Conservation (phyloP, 257 asterid species). For the Agastache rugosa region DNA sequence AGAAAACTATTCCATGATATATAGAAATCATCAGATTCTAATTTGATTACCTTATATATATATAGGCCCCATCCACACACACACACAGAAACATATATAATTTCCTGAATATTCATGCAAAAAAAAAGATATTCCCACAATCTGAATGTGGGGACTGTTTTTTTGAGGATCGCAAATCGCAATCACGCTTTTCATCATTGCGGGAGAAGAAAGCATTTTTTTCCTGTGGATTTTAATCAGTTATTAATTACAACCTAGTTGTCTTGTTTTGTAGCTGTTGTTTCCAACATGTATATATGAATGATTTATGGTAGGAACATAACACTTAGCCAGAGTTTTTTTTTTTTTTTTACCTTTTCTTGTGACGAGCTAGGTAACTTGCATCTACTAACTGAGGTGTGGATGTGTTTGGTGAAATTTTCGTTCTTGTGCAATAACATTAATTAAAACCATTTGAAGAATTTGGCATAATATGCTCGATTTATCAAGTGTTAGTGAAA, state of each 20-base stretch:
- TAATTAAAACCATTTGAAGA: too few relatives aligned
- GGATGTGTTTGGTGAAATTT: too few relatives aligned
- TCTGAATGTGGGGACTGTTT: constrained; percentile 43
- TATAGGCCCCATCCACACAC: neutral
- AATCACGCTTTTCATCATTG: constrained; percentile 44
- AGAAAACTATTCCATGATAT: constrained; percentile 19
- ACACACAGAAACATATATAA: neutral
- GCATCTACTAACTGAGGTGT: too few relatives aligned
- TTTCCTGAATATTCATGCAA: neutral
- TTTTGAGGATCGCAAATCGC: constrained; percentile 46
- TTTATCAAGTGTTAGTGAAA: too few relatives aligned
- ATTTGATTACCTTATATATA: neutral
- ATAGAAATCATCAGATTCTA: neutral
- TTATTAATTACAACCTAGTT: neutral
- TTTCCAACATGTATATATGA: constrained; percentile 33
- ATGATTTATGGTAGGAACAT: constrained; percentile 14
- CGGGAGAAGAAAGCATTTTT: neutral
- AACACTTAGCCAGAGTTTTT: neutral
- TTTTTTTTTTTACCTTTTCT: too few relatives aligned
- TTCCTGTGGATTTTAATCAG: neutral
- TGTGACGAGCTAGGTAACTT: too few relatives aligned
- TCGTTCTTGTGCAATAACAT: too few relatives aligned
- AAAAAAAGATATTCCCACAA: constrained; percentile 11
- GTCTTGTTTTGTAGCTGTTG: constrained; percentile 40
- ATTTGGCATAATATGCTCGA: too few relatives aligned